Conservation (phyloP, 2,329 filamentous ascomycete genomes). For the Arachnomyces sp. region DNA sequence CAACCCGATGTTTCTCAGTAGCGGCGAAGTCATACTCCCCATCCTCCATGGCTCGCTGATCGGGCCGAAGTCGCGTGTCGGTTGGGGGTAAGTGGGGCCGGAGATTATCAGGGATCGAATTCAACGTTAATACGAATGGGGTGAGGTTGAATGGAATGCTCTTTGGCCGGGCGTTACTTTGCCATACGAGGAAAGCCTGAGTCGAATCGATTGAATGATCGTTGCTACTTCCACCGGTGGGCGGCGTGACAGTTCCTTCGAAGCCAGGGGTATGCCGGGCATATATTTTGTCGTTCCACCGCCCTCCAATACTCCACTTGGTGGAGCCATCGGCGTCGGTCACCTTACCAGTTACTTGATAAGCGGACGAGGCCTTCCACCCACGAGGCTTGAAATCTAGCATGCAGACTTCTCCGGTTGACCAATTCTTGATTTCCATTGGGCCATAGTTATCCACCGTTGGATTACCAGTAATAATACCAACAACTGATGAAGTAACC, state of each 20-base stretch:
- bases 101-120: slow-evolving; percentile 80
- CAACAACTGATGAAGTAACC: slow-evolving; percentile 92
- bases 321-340: slow-evolving; percentile 70
- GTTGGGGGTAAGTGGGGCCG: slow-evolving; percentile 74
- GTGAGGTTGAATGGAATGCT: slow-evolving; percentile 96
- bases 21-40: slow-evolving; percentile 94
- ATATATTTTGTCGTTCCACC: slow-evolving; percentile 97
- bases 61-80: slow-evolving; percentile 83
- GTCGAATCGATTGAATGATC: slow-evolving; percentile 50
- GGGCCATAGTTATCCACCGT: slow-evolving; percentile 95
- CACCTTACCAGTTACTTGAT: slow-evolving; percentile 79
- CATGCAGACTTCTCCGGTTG: slow-evolving; percentile 79
- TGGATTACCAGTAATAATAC: slow-evolving; percentile 94
- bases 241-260: slow-evolving; percentile 59
- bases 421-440: slow-evolving; percentile 98
- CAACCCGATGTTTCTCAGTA: slow-evolving; percentile 85
- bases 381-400: slow-evolving; percentile 92
- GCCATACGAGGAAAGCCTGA: slow-evolving; percentile 85
- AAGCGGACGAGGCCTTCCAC: slow-evolving; percentile 90
- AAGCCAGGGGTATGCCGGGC: slow-evolving; percentile 86
- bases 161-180: slow-evolving; percentile 69
- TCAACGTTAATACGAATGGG: slow-evolving; percentile 89
- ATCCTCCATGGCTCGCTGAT: slow-evolving; percentile 97
- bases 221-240: slow-evolving; percentile 42
- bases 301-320: slow-evolving; percentile 80